Evolutionary conservation across 352 stramenopile genomes (phyloP).

Genomic region (Pythium aristosporum): DNA sequence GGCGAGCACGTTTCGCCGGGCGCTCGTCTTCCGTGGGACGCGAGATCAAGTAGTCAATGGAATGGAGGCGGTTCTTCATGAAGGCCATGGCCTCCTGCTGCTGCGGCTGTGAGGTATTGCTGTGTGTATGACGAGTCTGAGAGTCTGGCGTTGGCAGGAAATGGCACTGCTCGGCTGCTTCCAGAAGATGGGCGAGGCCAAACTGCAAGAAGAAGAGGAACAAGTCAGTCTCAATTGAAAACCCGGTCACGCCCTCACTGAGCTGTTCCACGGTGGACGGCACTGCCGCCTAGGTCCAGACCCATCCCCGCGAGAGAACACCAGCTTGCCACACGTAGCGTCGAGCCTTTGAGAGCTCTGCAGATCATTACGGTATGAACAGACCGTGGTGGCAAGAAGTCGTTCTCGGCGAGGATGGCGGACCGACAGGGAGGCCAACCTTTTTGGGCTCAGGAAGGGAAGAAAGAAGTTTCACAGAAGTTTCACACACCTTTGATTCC

Average conservation of each 20-base stretch:
- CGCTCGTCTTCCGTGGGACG: slow-evolving; percentile 10
- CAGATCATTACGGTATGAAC: neutral
- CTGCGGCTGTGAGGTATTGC: slow-evolving; percentile 3
- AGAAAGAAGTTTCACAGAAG: neutral
- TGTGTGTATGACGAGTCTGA: slow-evolving; percentile 3
- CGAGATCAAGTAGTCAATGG: slow-evolving; percentile 31
- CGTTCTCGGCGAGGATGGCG: too few relatives aligned
- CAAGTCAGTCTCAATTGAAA: slow-evolving; percentile 23
- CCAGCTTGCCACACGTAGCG: neutral
- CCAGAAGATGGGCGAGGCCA: slow-evolving; percentile 53
- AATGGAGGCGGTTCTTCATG: slow-evolving; percentile 25
- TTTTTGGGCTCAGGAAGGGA: neutral
- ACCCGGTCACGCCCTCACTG: neutral
- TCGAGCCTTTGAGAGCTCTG: neutral
- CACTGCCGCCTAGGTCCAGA: too few relatives aligned
- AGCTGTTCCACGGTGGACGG: too few relatives aligned
- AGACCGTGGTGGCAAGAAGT: too few relatives aligned
- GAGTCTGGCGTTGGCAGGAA: slow-evolving; percentile 8
- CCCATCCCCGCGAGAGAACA: slow-evolving; percentile 8
- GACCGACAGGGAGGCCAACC: too few relatives aligned
- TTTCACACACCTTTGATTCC: slow-evolving; percentile 19
- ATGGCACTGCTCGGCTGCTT: slow-evolving; percentile 56
- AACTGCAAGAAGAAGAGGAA: slow-evolving; percentile 34
- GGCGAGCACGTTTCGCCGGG: slow-evolving; percentile 15
- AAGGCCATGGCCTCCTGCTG: slow-evolving; percentile 8